These are phyloP conservation scores for Fusarium anguioides DNA, from an alignment of 2,329 filamentous ascomycete genomes.

Conservation along the genomic window DNA sequence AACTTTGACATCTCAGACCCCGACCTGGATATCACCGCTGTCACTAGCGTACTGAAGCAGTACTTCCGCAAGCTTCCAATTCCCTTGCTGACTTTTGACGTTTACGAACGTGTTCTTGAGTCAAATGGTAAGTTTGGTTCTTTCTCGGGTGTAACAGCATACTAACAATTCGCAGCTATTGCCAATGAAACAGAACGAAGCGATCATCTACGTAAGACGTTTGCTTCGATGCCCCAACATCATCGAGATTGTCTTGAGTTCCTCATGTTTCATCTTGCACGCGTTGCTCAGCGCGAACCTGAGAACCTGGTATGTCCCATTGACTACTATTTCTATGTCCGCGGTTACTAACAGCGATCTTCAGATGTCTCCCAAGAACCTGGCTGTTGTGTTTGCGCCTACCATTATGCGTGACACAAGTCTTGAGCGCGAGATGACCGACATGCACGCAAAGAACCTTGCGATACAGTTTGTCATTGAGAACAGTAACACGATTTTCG, in stretches of 20 bases:
- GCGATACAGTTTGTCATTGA: constrained; percentile 95
- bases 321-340: not conserved
- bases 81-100: constrained; percentile 89
- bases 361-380: constrained; percentile 94
- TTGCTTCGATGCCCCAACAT: constrained; percentile 81
- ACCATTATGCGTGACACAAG: constrained; percentile 95
- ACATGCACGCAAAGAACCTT: constrained; percentile 92
- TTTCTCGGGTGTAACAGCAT: not conserved
- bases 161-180: constrained; percentile 62
- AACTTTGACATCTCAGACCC: constrained; percentile 95
- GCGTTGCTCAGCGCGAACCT: constrained; percentile 83
- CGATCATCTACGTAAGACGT: constrained; percentile 75
- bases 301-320: constrained; percentile 78
- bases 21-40: constrained; percentile 92
- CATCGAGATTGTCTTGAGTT: constrained; percentile 94
- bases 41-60: constrained; percentile 95
- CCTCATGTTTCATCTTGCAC: constrained; percentile 89
- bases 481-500: constrained; percentile 85
- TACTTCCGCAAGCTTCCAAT: constrained; percentile 95
- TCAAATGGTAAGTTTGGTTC: constrained; percentile 70
- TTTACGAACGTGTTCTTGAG: constrained; percentile 90
- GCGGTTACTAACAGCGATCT: constrained; percentile 23
- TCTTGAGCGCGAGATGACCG: constrained; percentile 93
- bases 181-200: constrained; percentile 75
- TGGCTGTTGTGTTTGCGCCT: constrained; percentile 96